Evolutionary conservation across 2,329 filamentous ascomycete genomes (phyloP), one percentile per base, ranked within the genome.

Genomic region (Fusarium guadeloupense): DNA sequence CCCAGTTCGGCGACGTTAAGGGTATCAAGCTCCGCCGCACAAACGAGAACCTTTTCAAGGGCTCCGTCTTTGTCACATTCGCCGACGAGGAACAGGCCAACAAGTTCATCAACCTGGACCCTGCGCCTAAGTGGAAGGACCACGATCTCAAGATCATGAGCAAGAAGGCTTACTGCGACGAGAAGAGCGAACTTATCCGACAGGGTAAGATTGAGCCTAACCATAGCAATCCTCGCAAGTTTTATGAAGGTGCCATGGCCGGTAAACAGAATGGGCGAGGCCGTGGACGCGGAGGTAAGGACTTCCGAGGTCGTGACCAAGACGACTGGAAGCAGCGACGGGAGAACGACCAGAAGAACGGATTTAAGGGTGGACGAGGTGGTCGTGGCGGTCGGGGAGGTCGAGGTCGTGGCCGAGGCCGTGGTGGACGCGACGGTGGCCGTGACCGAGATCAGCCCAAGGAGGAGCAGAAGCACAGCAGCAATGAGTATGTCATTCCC

Each of bases 61-160:
- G 94, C 68, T 97, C 92, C 67, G 92, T 97, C 54, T 98, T 97
- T 73, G 92, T 97, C 65, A 94, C 97, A 77, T 99, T 98, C 76
- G 83, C 86, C 60, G 85, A 86, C 43, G 89, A 93, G 71, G 91
- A 96, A 67, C 84, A 86, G 19, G 89, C 91, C 70, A 84, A 93
- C 75, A 87, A 87, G 55, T 99, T 99, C 78, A 80, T 97, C 59
- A 86, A 81, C 13, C 80, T 92, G 34, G 90, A 96, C 49, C 89
- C 91, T 17, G 88, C 90, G 75, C 95, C 95, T 56, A 86, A 89
- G 75, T 99, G 88, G 87, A 88, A 96, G 76, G 93, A 84, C 45
- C 83, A 91, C 66, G 88, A 92, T 28, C 83, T 98, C 45, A 80
- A 88, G 73, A 89, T 95, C 79, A 93, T 92, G 87, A 88, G 87